These are phyloP conservation scores for Stevia rebaudiana DNA, from an alignment of 140 eudicot genomes.

Conservation along the genomic window DNA sequence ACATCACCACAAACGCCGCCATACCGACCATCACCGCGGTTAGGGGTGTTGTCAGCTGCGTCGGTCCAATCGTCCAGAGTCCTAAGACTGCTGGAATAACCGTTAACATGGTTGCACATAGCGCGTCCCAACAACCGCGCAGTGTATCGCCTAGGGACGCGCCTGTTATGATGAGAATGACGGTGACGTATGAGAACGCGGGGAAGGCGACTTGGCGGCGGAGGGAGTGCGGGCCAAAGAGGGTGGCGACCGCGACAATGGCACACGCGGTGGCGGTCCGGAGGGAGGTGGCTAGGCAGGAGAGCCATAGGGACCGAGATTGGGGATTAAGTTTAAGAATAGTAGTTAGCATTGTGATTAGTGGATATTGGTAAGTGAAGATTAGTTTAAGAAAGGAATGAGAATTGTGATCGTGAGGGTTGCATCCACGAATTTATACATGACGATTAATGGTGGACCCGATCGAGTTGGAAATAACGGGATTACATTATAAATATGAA, in stretches of 20 bases:
- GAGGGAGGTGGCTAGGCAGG: conserved; percentile 49
- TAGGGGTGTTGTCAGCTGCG: conserved; percentile 33
- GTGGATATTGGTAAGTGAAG: conserved; percentile 12
- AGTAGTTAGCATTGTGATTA: conserved; percentile 27
- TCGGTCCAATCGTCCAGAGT: conserved; percentile 52
- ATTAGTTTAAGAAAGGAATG: background rate
- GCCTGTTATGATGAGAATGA: conserved; percentile 52
- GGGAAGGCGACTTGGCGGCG: conserved; percentile 52
- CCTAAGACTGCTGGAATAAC: conserved; percentile 58
- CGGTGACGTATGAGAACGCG: conserved; percentile 79
- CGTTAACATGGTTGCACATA: conserved; percentile 43
- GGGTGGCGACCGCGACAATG: conserved; percentile 62
- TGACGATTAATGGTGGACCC: conserved; percentile 29
- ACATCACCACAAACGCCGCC: conserved; percentile 59
- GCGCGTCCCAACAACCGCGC: conserved; percentile 65
- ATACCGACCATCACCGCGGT: conserved; percentile 45
- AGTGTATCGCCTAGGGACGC: conserved; percentile 82
- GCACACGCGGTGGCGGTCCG: conserved; percentile 74
- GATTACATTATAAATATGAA: background rate
- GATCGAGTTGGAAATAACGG: conserved; percentile 10
- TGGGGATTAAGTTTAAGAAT: background rate
- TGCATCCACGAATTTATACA: conserved; percentile 24
- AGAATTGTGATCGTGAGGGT: conserved; percentile 16
- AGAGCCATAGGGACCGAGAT: conserved; percentile 41
- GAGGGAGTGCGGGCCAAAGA: conserved; percentile 57